phyloP scores from a whole-genome alignment of 192 early-diverging fungal genomes.

The Coemansia sp. region DNA sequence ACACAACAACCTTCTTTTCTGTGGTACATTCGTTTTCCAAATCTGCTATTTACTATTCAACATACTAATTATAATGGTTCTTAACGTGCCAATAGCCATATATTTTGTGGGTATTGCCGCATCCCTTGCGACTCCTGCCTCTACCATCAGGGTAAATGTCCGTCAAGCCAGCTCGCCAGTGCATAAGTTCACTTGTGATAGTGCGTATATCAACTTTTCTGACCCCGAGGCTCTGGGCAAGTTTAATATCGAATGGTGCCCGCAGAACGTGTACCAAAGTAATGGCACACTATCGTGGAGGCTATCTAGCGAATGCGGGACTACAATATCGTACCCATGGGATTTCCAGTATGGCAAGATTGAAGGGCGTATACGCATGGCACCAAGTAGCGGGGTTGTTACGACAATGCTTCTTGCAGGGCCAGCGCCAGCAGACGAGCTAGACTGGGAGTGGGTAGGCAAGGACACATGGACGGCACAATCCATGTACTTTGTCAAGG shows the following conservation, averaged over 20 bases:
- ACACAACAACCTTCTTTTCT: background rate
- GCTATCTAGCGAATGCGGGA: slow-evolving; percentile 47
- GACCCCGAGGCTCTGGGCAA: slow-evolving; percentile 34
- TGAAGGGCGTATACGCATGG: slow-evolving; percentile 39
- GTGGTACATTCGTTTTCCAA: background rate
- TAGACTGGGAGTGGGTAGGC: slow-evolving; percentile 70
- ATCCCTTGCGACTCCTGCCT: background rate
- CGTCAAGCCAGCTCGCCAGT: slow-evolving; percentile 5
- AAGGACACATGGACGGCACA: slow-evolving; percentile 53
- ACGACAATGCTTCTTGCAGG: slow-evolving; percentile 58
- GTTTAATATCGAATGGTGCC: slow-evolving; percentile 48
- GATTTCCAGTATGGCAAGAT: slow-evolving; percentile 42
- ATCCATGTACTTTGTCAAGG: slow-evolving; percentile 60
- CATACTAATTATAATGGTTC: background rate
- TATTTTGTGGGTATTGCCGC: background rate
- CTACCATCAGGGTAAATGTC: slow-evolving; percentile 2
- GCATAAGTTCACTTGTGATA: slow-evolving; percentile 26
- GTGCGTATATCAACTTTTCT: slow-evolving; percentile 30
- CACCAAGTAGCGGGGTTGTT: slow-evolving; percentile 55
- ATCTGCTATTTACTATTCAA: background rate
- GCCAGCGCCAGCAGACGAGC: slow-evolving; percentile 57
- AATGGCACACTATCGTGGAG: slow-evolving; percentile 32
- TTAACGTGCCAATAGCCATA: background rate
- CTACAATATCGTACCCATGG: slow-evolving; percentile 41
- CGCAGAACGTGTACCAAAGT: slow-evolving; percentile 43